phyloP scores from a whole-genome alignment of 305 asterid species.

The Petunia hybrid region DNA sequence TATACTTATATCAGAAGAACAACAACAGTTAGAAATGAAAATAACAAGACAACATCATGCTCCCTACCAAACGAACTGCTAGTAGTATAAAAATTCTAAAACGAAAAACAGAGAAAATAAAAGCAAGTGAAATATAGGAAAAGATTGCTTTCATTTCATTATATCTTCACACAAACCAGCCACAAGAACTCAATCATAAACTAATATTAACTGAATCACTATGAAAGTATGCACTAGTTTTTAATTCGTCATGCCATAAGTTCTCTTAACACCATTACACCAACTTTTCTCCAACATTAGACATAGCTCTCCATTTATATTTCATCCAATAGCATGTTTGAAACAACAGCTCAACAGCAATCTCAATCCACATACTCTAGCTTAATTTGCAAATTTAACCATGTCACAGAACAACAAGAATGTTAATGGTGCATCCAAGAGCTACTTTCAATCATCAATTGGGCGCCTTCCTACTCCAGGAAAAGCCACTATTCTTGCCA shows the following conservation, averaged over 20 bases:
- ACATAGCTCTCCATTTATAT: constrained; percentile 45
- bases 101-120: background rate
- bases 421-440: constrained; percentile 21
- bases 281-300: constrained; percentile 60
- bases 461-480: constrained; percentile 53
- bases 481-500: constrained; percentile 81
- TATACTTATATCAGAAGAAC: background rate
- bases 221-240: constrained; percentile 26
- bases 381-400: background rate
- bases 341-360: constrained; percentile 3
- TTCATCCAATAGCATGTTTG: background rate
- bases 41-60: background rate
- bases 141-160: constrained; percentile 18
- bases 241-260: constrained; percentile 55
- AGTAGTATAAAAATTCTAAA: too few relatives aligned
- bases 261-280: constrained; percentile 40
- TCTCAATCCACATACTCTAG: constrained; percentile 9
- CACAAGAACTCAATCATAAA: constrained; percentile 27
- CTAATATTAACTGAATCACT: background rate
- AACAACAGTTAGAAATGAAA: background rate
- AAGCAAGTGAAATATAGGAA: constrained; percentile 1
- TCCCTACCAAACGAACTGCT: too few relatives aligned
- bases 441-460: background rate
- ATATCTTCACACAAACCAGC: background rate
- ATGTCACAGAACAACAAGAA: constrained; percentile 17